These are phyloP conservation scores for Colletotrichum musicola DNA, from an alignment of 2,329 filamentous ascomycete genomes.

Conservation along the genomic window DNA sequence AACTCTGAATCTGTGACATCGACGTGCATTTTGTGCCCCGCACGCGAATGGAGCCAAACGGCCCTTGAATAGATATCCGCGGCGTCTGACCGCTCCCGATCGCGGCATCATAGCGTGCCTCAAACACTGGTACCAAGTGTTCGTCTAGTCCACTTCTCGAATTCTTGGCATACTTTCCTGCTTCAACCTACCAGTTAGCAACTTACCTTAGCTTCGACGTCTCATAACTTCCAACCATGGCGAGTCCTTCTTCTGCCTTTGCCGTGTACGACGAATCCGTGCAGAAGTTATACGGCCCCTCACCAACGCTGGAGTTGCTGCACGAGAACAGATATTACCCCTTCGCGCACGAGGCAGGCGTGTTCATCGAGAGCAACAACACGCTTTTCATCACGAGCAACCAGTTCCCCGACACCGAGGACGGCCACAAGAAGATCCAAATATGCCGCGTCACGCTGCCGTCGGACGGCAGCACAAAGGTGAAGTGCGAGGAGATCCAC, in stretches of 20 bases:
- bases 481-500: slow-evolving; percentile 50
- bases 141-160: slow-evolving; percentile 1
- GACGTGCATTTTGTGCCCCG: slow-evolving; percentile 2
- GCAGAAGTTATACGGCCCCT: slow-evolving; percentile 48
- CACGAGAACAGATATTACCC: slow-evolving; percentile 54
- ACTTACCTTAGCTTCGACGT: too few species aligned
- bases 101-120: background rate
- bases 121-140: background rate
- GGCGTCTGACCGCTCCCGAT: background rate
- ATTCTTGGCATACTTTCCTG: slow-evolving; percentile 12
- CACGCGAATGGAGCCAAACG: slow-evolving; percentile 3
- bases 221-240: slow-evolving; percentile 9
- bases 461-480: slow-evolving; percentile 17
- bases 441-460: slow-evolving; percentile 46
- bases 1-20: slow-evolving; percentile 19
- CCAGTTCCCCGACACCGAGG: slow-evolving; percentile 42
- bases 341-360: slow-evolving; percentile 63
- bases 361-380: slow-evolving; percentile 47
- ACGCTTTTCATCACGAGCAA: slow-evolving; percentile 52
- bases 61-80: background rate
- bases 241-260: slow-evolving; percentile 23
- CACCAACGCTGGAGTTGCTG: slow-evolving; percentile 52
- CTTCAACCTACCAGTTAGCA: background rate
- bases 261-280: slow-evolving; percentile 27
- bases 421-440: slow-evolving; percentile 43